Percentiles rank a stretch among this genome's conserved stretches.
Conservation (phyloP, 1,284 basidiomycete genomes). For the Paramarasmius palmivorus region DNA sequence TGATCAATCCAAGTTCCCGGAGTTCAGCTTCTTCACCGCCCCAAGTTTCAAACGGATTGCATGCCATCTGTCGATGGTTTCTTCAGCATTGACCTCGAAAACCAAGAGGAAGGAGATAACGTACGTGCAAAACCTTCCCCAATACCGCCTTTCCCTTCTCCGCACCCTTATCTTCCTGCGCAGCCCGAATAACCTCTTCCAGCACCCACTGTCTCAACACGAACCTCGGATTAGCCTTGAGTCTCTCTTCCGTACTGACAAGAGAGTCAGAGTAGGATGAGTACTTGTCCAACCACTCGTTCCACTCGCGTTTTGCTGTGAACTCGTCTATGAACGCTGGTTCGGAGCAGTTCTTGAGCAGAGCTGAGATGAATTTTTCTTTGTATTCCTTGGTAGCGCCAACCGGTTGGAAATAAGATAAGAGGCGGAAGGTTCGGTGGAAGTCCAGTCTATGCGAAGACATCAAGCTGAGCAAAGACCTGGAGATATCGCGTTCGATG, state of each 20-base stretch:
- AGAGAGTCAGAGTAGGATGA: no score
- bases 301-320: no score
- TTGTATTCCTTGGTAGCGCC: conserved; percentile 27
- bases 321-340: conserved; percentile 19
- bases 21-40: conserved; percentile 57
- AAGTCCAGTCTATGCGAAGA: conserved; percentile 77
- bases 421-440: conserved; percentile 75
- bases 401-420: conserved; percentile 64
- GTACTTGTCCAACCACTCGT: conserved; percentile 71
- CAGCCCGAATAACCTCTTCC: conserved; percentile 81
- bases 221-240: conserved; percentile 80
- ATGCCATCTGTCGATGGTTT: conserved; percentile 85
- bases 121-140: conserved; percentile 73
- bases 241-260: conserved; percentile 47
- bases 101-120: conserved; percentile 23
- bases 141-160: conserved; percentile 62
- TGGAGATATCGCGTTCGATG: conserved; percentile 63
- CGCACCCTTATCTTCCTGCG: conserved; percentile 66
- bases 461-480: conserved; percentile 72
- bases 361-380: conserved; percentile 44
- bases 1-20: conserved; percentile 72
- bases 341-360: conserved; percentile 52
- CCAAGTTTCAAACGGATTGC: conserved; percentile 78
- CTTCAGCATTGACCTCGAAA: no score
- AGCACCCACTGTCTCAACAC: conserved; percentile 91